phyloP scores from a whole-genome alignment of 352 stramenopile genomes.

The Phytopythium ostracodes region DNA sequence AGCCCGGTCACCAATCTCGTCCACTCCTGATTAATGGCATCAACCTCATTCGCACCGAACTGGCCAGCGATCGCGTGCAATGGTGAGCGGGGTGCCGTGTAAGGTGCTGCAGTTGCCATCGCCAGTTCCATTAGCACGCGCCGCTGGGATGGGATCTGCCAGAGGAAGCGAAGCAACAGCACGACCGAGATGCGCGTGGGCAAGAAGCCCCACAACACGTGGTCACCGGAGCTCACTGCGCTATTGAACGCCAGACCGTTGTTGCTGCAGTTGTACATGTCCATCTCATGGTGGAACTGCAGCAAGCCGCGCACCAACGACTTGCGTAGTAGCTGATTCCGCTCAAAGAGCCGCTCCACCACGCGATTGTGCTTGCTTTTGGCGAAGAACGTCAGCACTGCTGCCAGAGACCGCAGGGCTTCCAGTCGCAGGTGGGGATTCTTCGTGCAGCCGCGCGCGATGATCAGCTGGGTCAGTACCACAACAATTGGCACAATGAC shows the following conservation, averaged over 20 bases:
- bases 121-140: slow-evolving; percentile 24
- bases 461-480: slow-evolving; percentile 57
- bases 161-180: slow-evolving; percentile 60
- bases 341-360: slow-evolving; percentile 36
- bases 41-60: neutral
- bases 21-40: slow-evolving; percentile 32
- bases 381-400: slow-evolving; percentile 55
- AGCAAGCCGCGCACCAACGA: slow-evolving; percentile 42
- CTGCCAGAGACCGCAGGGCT: slow-evolving; percentile 46
- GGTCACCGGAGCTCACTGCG: slow-evolving; percentile 53
- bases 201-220: slow-evolving; percentile 70
- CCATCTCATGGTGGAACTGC: slow-evolving; percentile 72
- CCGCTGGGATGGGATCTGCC: slow-evolving; percentile 49
- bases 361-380: slow-evolving; percentile 37
- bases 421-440: slow-evolving; percentile 71
- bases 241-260: slow-evolving; percentile 64
- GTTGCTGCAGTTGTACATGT: slow-evolving; percentile 64
- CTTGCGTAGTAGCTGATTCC: slow-evolving; percentile 31
- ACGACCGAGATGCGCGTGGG: slow-evolving; percentile 54
- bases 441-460: slow-evolving; percentile 48
- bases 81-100: slow-evolving; percentile 5
- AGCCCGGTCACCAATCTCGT: slow-evolving; percentile 55
- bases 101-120: slow-evolving; percentile 11
- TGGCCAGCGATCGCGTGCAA: neutral
- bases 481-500: slow-evolving; percentile 57